Percentiles rank a stretch among this genome's conserved stretches.
Evolutionary conservation across 1,284 basidiomycete species (phyloP).

Genomic region (Leccinum angustisporum): DNA sequence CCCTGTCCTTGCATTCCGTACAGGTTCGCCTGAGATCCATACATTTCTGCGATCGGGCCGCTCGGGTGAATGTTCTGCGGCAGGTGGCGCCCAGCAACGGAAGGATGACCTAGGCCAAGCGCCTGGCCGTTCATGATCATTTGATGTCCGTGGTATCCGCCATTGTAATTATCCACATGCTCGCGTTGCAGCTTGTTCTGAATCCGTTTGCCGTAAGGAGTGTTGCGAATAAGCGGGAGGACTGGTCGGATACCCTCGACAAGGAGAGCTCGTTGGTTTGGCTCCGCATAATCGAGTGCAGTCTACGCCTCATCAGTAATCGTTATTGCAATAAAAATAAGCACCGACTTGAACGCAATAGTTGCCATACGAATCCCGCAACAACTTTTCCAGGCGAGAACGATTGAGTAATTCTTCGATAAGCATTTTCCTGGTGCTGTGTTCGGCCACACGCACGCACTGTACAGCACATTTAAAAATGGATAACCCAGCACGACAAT

Average conservation of each 20-base stretch:
- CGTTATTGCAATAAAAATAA: neutral
- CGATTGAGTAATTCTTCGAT: slow-evolving; percentile 94
- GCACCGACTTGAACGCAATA: slow-evolving; percentile 81
- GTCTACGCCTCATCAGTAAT: slow-evolving; percentile 54
- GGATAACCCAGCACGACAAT: neutral
- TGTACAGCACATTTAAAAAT: slow-evolving; percentile 36
- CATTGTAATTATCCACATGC: slow-evolving; percentile 71
- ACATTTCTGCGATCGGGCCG: slow-evolving; percentile 66
- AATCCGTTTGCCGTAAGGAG: slow-evolving; percentile 96
- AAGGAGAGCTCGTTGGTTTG: slow-evolving; percentile 78
- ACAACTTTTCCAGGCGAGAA: slow-evolving; percentile 90
- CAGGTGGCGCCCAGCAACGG: slow-evolving; percentile 52
- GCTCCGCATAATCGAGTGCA: slow-evolving; percentile 94
- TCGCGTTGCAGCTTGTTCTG: slow-evolving; percentile 96
- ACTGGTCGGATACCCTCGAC: slow-evolving; percentile 97
- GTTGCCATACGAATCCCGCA: slow-evolving; percentile 94
- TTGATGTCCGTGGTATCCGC: slow-evolving; percentile 59
- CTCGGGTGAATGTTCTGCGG: slow-evolving; percentile 51
- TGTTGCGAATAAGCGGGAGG: slow-evolving; percentile 93
- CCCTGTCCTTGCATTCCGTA: slow-evolving; percentile 58
- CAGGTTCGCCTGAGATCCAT: slow-evolving; percentile 59
- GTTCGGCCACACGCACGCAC: slow-evolving; percentile 98
- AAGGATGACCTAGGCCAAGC: slow-evolving; percentile 44
- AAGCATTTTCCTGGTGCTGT: slow-evolving; percentile 89
- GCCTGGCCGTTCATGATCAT: slow-evolving; percentile 58